A percentile compares a stretch with the other conserved stretches of the same genome.
Conservation (phyloP, 1,139 yeast genomes). For the Geotrichum macrosporum region DNA sequence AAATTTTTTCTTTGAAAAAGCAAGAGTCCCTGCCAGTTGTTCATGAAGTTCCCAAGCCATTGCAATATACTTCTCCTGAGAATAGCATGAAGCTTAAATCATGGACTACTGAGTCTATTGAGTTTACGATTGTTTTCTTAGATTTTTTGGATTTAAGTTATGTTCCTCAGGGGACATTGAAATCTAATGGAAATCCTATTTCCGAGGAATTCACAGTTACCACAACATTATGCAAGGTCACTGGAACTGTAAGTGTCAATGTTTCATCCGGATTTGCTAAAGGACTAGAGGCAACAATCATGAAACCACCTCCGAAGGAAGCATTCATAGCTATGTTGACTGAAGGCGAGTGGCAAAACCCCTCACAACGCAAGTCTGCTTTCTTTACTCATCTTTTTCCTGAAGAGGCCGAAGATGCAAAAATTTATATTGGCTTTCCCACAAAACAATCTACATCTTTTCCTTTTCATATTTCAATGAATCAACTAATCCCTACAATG, state of each 20-base stretch:
- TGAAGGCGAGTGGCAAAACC: constrained; percentile 32
- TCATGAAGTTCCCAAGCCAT: constrained; percentile 31
- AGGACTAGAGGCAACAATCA: constrained; percentile 40
- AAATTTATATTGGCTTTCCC: constrained; percentile 43
- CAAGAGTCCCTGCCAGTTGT: constrained; percentile 27
- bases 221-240: constrained; percentile 35
- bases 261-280: constrained; percentile 35
- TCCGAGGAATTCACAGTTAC: constrained; percentile 34
- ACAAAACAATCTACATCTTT: constrained; percentile 43
- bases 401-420: constrained; percentile 37
- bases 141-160: too few species aligned
- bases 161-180: constrained; percentile 36
- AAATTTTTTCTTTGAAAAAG: constrained; percentile 34
- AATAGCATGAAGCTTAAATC: constrained; percentile 29
- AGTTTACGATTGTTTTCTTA: constrained; percentile 36
- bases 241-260: constrained; percentile 34
- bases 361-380: constrained; percentile 36
- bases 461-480: constrained; percentile 40
- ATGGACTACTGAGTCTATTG: constrained; percentile 33
- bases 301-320: constrained; percentile 42
- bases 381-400: constrained; percentile 40
- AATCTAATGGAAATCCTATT: constrained; percentile 33
- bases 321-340: constrained; percentile 38
- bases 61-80: constrained; percentile 32
- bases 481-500: constrained; percentile 44